These are phyloP conservation scores for Inga oerstediana DNA, from an alignment of 306 rosid genomes.

Conservation along the genomic window DNA sequence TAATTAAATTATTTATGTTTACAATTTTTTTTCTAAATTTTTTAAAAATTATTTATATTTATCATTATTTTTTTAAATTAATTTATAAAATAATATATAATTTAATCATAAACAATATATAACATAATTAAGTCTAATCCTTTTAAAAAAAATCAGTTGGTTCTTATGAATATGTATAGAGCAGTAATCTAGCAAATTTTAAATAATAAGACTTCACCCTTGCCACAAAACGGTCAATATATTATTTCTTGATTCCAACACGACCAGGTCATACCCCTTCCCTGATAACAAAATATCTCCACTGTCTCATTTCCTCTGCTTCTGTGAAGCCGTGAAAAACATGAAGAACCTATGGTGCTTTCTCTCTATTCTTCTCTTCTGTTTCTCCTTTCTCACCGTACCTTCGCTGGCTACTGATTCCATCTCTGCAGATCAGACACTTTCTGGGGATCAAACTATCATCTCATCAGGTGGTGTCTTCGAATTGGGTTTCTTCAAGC, in stretches of 20 bases:
- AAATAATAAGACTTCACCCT: too few species aligned
- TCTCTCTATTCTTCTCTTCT: slow-evolving; percentile 33
- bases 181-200: too few species aligned
- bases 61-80: too few species aligned
- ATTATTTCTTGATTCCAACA: background rate
- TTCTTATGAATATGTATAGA: too few species aligned
- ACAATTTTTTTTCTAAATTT: too few species aligned
- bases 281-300: slow-evolving; percentile 9
- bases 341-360: slow-evolving; percentile 29
- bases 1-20: too few species aligned
- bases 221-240: too few species aligned
- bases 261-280: slow-evolving; percentile 25
- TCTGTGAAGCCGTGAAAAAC: slow-evolving; percentile 29
- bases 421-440: slow-evolving; percentile 55
- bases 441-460: slow-evolving; percentile 64
- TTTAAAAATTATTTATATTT: too few species aligned
- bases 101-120: too few species aligned
- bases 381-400: slow-evolving; percentile 30
- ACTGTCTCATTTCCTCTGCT: background rate
- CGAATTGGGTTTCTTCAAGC: slow-evolving; percentile 59
- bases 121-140: too few species aligned
- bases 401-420: slow-evolving; percentile 44
- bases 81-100: too few species aligned
- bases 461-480: slow-evolving; percentile 48
- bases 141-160: too few species aligned